Evolutionary conservation across 2,329 filamentous ascomycete species (phyloP), one percentile per base, ranked within the genome.

Genomic region (Cladobotryum protrusum): DNA sequence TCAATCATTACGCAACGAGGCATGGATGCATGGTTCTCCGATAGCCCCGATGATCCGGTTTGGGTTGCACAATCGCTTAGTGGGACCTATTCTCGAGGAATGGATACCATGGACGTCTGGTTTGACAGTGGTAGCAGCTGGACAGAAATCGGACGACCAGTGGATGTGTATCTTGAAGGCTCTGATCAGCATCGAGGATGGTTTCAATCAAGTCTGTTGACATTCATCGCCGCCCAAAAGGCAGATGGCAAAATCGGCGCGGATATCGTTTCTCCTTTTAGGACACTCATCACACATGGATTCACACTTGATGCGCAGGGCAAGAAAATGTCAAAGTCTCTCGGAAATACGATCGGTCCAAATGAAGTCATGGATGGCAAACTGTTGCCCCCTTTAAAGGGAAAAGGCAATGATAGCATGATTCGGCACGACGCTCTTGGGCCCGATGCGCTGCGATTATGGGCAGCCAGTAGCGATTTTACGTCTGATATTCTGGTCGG

Each of bases 71-170:
- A 79, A 5, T 77, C 79, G 9, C 72, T 96, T 2, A 71, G 75
- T 13, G 73, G 74, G 8, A 63, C 71, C 5, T 93, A 86, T 63
- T 74, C 79, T 43, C 85, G 93, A 54, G 92, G 92, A 13, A 87
- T 76, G 40, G 93, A 99, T 62, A 99, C 93, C 0, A 99, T 99
- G 93, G 93, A 99, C 66, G 93, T 99, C 9, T 99, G 93, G 93
- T 99, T 99, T 59, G 93, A 99, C 66, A 97, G 93, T 57, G 93
- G 93, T 5, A 96, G 87, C 45, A 96, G 89, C 62, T 99, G 93
- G 93, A 86, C 76, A 4, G 76, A 81, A 62, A 74, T 72, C 24
- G 59, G 67, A 8, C 62, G 65, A 24, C 83, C 65, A 19, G 89
- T 89, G 1, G 90, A 99, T 64, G 79, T 97, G 19, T 97, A 95